These are phyloP conservation scores for Nicotiana obtusifolia DNA, from an alignment of 257 asterid species.

Conservation along the genomic window DNA sequence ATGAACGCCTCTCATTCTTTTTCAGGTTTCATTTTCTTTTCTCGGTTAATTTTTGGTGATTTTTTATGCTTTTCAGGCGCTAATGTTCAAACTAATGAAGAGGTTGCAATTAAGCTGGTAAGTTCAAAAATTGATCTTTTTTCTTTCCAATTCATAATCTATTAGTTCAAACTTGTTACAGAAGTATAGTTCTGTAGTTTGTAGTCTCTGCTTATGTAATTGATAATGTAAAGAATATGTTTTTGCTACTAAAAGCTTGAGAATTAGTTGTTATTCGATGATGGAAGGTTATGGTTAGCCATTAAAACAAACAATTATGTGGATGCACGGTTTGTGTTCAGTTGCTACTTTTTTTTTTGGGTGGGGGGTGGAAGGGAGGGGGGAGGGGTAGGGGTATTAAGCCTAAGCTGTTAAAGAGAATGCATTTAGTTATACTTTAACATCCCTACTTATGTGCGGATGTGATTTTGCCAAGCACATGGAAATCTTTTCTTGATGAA, in stretches of 20 bases:
- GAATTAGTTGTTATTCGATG: not conserved
- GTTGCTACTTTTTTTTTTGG: not conserved
- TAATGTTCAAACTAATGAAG: conserved; percentile 66
- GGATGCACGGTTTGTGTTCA: not conserved
- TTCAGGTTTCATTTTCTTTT: too few relatives aligned
- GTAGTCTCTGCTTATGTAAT: not conserved
- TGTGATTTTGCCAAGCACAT: not conserved
- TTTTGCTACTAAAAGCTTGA: not conserved
- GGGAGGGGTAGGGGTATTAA: not conserved
- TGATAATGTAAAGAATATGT: not conserved
- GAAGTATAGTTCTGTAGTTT: not conserved
- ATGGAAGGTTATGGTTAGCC: not conserved
- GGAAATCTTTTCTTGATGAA: conserved; percentile 17
- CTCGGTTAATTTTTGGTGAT: not conserved
- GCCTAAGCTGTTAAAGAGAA: not conserved
- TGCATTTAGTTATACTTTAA: not conserved
- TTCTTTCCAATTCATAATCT: not conserved
- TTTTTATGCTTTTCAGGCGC: conserved; percentile 23
- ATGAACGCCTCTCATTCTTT: not conserved
- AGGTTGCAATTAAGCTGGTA: conserved; percentile 60
- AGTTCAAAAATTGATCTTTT: not conserved
- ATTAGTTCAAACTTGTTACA: not conserved
- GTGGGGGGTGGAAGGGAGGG: not conserved
- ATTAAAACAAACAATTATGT: not conserved
- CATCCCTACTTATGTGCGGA: not conserved